Evolutionary conservation across 169 alveolate genomes (phyloP).

Genomic region (Eimeria tenella): DNA sequence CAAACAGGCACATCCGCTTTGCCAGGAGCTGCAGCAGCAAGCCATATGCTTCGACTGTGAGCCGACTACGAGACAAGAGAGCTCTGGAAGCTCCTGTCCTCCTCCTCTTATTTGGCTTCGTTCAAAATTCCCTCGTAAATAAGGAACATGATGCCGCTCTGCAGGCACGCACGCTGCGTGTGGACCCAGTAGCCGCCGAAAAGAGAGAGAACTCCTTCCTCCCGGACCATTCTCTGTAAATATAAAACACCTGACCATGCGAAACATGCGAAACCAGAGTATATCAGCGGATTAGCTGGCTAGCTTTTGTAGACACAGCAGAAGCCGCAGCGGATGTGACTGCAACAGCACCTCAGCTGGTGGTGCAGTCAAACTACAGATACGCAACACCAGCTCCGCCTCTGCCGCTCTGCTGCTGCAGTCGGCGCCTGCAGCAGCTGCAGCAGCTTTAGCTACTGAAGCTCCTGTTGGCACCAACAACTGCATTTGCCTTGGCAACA

Average conservation of each 20-base stretch:
- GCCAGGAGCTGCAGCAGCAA: too few species aligned
- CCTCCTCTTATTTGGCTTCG: not conserved
- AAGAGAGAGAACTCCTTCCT: conserved; percentile 70
- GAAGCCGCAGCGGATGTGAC: not conserved
- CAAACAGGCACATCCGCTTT: too few species aligned
- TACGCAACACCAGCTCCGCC: not conserved
- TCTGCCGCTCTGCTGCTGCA: not conserved
- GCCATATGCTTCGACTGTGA: too few species aligned
- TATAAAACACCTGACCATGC: not conserved
- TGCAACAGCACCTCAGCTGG: not conserved
- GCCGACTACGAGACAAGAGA: not conserved
- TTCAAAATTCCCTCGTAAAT: conserved; percentile 41
- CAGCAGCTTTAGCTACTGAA: not conserved
- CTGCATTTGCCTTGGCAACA: not conserved
- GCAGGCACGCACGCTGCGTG: conserved; percentile 80
- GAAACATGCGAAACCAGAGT: not conserved
- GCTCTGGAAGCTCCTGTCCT: not conserved
- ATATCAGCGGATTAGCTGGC: not conserved
- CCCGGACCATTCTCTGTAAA: conserved; percentile 58
- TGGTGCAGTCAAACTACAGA: not conserved
- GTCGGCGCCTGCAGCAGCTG: not conserved
- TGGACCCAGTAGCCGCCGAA: conserved; percentile 77
- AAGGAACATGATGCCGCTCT: conserved; percentile 76
- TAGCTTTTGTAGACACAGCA: not conserved
- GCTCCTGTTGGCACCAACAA: not conserved